Evolutionary conservation across 306 rosid genomes (phyloP).

Genomic region (Cucumis hystrix): DNA sequence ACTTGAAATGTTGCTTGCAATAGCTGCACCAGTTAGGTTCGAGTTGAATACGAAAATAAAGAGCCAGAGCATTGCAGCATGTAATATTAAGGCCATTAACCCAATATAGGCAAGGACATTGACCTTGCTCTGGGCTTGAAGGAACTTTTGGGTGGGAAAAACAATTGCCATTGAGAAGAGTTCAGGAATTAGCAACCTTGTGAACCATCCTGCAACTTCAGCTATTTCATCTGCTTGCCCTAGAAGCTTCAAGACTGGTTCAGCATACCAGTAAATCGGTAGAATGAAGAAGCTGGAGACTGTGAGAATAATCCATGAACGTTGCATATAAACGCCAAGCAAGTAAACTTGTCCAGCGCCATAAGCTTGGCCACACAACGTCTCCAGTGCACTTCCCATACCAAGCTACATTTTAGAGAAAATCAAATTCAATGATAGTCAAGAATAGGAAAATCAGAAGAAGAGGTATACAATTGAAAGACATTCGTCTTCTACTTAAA

Average conservation of each 20-base stretch:
- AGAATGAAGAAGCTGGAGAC: constrained; percentile 31
- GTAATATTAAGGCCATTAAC: constrained; percentile 31
- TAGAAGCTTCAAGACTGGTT: constrained; percentile 49
- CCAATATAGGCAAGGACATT: constrained; percentile 57
- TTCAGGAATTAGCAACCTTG: constrained; percentile 48
- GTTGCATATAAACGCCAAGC: constrained; percentile 90
- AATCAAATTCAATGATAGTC: neutral
- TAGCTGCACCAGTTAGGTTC: constrained; percentile 59
- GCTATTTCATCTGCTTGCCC: constrained; percentile 68
- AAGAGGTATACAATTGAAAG: neutral
- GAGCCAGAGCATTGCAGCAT: constrained; percentile 48
- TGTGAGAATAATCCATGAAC: constrained; percentile 62
- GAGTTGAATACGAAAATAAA: constrained; percentile 35
- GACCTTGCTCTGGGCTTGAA: constrained; percentile 82
- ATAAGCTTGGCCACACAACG: constrained; percentile 85
- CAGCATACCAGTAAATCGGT: constrained; percentile 60
- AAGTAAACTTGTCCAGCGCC: constrained; percentile 67
- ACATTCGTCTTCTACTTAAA: neutral
- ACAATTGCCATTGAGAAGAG: constrained; percentile 48
- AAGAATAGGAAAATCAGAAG: neutral
- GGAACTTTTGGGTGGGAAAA: constrained; percentile 81
- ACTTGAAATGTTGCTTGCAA: constrained; percentile 53
- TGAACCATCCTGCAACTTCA: constrained; percentile 49
- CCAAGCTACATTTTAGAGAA: constrained; percentile 9
- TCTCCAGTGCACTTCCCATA: constrained; percentile 85